Evolutionary conservation across 1,284 basidiomycete genomes (phyloP), one percentile per base, ranked within the genome.

Genomic region (Trichosporon faecale): DNA sequence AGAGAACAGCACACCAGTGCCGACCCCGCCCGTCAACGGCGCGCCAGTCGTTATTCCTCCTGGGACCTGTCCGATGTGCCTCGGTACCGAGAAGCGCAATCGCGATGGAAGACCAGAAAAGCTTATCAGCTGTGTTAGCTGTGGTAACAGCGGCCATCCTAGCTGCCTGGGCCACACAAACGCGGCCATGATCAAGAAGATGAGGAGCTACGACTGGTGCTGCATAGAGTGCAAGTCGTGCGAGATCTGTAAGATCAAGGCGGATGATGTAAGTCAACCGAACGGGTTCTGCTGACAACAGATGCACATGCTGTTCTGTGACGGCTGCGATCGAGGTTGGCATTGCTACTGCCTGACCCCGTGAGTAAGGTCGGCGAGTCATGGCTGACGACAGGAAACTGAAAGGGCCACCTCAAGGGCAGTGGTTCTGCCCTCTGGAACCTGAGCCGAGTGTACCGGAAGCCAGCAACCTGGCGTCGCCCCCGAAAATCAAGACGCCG

Each of bases 161-260:
- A 89, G 88, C 61, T 96, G 94, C 78, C 87, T 95, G 84, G 70
- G 70, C 2, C 66, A 67, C 66, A 70, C 64, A 21, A 69, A 69
- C 65, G 68, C 68, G 11, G 60, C 55, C 29, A 67, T 73, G 25
- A 66, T 70, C 60, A 69, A 73, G 68, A 75, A 75, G 63, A 80
- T 84, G 81, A 83, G 86, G 69, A 86, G 87, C 67, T 96, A 95
- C 80, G 85, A 88, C 33, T 99, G 96, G 96, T 88, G 88, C 74
- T 99, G 96, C 80, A 88, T 89, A 67, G 93, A 96, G 75, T 98
- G 96, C 86, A 98, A 97, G 85, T 90, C 86, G 67, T 99, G 96
- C 82, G 94, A 97, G 83, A 85, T 92, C 69, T 99, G 96, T 80
- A 82, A 87, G 63, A 85, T 89, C 79, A 94, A 95, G 80, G 93